A percentile compares a stretch with the other conserved stretches of the same genome.
Conservation (phyloP, 257 asterid genomes). For the Paraleonurus japonicus region DNA sequence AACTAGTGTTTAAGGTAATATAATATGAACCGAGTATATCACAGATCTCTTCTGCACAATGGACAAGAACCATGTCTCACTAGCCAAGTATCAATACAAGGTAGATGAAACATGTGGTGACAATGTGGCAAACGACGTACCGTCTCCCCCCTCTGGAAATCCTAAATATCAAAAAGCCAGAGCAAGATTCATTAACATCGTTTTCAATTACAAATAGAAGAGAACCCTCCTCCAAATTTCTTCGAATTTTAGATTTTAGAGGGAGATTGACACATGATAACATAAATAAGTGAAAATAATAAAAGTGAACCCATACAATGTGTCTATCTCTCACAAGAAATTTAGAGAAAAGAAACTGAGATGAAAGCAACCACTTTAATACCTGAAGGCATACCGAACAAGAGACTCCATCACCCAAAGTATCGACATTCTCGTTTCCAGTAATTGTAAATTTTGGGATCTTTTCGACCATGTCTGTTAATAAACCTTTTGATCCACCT, state of each 20-base stretch:
- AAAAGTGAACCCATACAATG: no score
- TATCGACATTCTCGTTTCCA: constrained; percentile 52
- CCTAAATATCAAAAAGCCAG: constrained; percentile 39
- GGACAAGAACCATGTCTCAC: constrained; percentile 98
- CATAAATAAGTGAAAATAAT: no score
- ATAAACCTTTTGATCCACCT: constrained; percentile 88
- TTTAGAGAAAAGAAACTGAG: no score
- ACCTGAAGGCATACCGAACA: constrained; percentile 99
- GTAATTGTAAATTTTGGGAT: constrained; percentile 74
- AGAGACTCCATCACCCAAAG: constrained; percentile 77
- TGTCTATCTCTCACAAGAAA: no score
- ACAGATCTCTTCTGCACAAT: constrained; percentile 93
- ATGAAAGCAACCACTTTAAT: not conserved
- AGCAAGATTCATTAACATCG: not conserved
- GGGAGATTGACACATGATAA: no score
- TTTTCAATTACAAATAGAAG: not conserved
- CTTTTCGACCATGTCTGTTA: constrained; percentile 80
- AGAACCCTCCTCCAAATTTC: no score
- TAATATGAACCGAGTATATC: constrained; percentile 30
- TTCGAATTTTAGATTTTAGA: no score
- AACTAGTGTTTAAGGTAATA: constrained; percentile 30
- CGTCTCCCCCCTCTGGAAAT: constrained; percentile 84
- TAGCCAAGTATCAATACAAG: constrained; percentile 96
- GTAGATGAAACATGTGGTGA: constrained; percentile 87
- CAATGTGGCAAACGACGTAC: constrained; percentile 88